phyloP scores from a whole-genome alignment of 2,329 filamentous ascomycete species.

The Dactylellina cionopaga region DNA sequence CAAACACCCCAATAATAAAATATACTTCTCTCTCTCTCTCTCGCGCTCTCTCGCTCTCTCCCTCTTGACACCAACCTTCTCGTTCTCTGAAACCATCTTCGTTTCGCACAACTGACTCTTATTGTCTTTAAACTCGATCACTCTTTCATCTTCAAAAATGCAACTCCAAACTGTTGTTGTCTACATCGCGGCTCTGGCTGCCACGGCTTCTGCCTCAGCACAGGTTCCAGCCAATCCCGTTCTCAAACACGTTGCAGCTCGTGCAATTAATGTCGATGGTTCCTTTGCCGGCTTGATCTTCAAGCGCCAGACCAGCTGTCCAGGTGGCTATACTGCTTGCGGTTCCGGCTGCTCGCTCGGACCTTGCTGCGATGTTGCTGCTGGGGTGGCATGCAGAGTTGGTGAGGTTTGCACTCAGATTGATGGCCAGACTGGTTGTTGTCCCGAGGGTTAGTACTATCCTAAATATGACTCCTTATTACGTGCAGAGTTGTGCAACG shows the following conservation, averaged over 20 bases:
- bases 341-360: constrained; percentile 35
- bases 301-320: constrained; percentile 36
- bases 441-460: constrained; percentile 40
- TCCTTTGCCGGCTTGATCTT: constrained; percentile 44
- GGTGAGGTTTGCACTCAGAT: constrained; percentile 41
- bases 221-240: constrained; percentile 41
- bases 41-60: not conserved
- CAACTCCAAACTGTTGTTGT: constrained; percentile 33
- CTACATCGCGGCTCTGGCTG: constrained; percentile 24
- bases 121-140: constrained; percentile 3
- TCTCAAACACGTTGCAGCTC: constrained; percentile 42
- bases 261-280: constrained; percentile 43
- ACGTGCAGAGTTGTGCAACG: too few relatives aligned
- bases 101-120: constrained; percentile 5
- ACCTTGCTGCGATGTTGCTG: constrained; percentile 30
- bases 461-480: too few relatives aligned
- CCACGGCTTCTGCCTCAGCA: constrained; percentile 17
- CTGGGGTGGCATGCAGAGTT: constrained; percentile 35
- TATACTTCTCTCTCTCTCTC: not conserved
- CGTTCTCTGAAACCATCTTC: constrained; percentile 10
- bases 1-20: constrained; percentile 10
- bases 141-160: constrained; percentile 28
- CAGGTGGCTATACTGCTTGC: constrained; percentile 26
- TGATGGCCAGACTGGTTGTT: constrained; percentile 41
- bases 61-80: not conserved